A percentile compares a stretch with the other conserved stretches of the same genome.
Conservation (phyloP, 1,139 yeast genomes). For the Yamadazyma pseudoaaseri region DNA sequence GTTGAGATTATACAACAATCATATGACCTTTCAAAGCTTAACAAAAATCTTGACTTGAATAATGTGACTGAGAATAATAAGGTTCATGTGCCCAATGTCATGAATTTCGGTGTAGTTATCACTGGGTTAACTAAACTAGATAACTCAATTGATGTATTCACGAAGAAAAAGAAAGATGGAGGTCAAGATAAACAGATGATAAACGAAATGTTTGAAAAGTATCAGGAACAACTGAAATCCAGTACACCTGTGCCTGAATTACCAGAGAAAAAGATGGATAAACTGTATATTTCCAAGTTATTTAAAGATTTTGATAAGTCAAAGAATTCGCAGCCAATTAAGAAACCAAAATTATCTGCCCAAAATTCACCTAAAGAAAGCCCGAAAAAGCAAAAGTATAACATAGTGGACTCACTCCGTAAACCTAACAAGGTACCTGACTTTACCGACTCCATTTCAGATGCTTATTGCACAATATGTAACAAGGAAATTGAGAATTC, state of each 20-base stretch:
- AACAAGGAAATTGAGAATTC: slow-evolving; percentile 26
- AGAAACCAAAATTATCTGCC: neutral
- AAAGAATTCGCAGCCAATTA: slow-evolving; percentile 3
- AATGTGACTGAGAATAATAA: slow-evolving; percentile 14
- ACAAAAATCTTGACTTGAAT: slow-evolving; percentile 17
- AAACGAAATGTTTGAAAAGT: slow-evolving; percentile 10
- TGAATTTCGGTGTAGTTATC: slow-evolving; percentile 49
- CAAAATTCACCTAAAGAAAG: neutral
- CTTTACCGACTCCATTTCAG: slow-evolving; percentile 19
- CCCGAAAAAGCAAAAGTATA: slow-evolving; percentile 11
- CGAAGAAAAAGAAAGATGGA: slow-evolving; percentile 13
- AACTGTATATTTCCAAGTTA: slow-evolving; percentile 16
- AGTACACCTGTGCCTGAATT: slow-evolving; percentile 2
- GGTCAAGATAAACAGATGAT: slow-evolving; percentile 14
- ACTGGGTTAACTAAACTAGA: slow-evolving; percentile 48
- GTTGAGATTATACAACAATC: slow-evolving; percentile 28
- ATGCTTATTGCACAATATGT: slow-evolving; percentile 17
- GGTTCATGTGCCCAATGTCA: slow-evolving; percentile 46
- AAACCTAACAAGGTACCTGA: neutral
- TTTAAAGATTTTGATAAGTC: slow-evolving; percentile 15
- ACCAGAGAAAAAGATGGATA: slow-evolving; percentile 10
- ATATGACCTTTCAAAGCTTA: slow-evolving; percentile 23
- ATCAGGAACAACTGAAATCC: slow-evolving; percentile 6
- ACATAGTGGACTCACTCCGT: slow-evolving; percentile 18
- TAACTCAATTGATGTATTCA: slow-evolving; percentile 51